phyloP scores from a whole-genome alignment of 2,329 filamentous ascomycete genomes.

The Fusarium subglutinans region DNA sequence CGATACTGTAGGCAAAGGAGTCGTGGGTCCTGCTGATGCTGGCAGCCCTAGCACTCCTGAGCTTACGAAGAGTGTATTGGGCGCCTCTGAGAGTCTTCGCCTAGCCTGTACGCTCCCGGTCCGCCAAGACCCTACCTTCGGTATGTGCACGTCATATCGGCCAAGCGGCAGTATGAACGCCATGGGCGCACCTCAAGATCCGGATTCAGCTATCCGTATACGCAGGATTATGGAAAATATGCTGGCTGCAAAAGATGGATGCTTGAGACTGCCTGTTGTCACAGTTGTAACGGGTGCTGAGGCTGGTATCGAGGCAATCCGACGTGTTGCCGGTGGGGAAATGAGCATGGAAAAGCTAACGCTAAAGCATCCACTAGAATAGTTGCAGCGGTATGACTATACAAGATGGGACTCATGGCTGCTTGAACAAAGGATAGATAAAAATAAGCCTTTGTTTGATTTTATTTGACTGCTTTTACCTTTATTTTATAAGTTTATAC shows the following conservation, averaged over 20 bases:
- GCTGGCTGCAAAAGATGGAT: rapidly evolving
- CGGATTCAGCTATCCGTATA: not conserved
- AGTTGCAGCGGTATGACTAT: not conserved
- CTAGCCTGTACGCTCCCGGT: not conserved
- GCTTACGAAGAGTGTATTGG: not conserved
- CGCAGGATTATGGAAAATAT: not conserved
- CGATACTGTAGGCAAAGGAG: not conserved
- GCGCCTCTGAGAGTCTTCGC: not conserved
- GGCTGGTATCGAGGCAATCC: not conserved
- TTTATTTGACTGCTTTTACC: not conserved
- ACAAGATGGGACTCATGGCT: not conserved
- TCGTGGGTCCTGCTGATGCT: too few relatives aligned
- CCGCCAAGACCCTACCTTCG: not conserved
- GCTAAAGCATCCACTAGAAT: not conserved
- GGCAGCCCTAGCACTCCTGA: not conserved
- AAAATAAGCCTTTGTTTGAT: not conserved
- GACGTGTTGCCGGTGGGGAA: not conserved
- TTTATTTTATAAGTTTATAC: rapidly evolving
- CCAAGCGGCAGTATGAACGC: not conserved
- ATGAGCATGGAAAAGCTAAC: not conserved
- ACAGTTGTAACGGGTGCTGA: not conserved
- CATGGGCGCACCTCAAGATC: not conserved
- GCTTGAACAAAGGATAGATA: too few relatives aligned
- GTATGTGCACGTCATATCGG: not conserved
- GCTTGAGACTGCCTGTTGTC: not conserved